Evolutionary conservation across 1,139 yeast species (phyloP).

Genomic region (Petasospora fabianii): DNA sequence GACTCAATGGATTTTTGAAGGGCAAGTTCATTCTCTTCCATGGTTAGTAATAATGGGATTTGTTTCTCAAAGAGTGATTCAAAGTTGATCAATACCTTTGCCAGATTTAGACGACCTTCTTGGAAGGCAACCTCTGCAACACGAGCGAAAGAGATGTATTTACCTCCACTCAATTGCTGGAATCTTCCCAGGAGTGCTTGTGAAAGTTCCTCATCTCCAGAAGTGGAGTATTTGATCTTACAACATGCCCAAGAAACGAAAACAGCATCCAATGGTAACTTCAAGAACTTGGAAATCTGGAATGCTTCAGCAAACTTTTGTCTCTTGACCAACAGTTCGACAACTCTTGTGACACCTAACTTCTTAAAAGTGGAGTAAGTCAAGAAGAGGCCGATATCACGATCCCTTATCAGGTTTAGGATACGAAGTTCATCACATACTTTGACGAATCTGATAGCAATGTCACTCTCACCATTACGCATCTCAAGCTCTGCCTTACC

Average conservation of each 20-base stretch:
- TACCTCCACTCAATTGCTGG: slow-evolving; percentile 28
- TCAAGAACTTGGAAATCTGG: slow-evolving; percentile 52
- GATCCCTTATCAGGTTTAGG: slow-evolving; percentile 61
- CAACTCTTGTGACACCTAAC: slow-evolving; percentile 51
- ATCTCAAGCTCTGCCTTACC: slow-evolving; percentile 55
- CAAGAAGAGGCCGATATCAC: slow-evolving; percentile 64
- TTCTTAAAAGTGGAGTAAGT: slow-evolving; percentile 52
- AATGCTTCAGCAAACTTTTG: slow-evolving; percentile 62
- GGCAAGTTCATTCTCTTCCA: slow-evolving; percentile 74
- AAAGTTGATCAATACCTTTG: slow-evolving; percentile 59
- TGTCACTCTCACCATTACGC: slow-evolving; percentile 5
- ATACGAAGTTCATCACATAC: slow-evolving; percentile 61
- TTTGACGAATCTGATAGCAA: slow-evolving; percentile 44
- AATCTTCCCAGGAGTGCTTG: slow-evolving; percentile 47
- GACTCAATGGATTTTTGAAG: slow-evolving; percentile 64
- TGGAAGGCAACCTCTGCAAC: slow-evolving; percentile 71
- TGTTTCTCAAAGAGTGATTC: slow-evolving; percentile 68
- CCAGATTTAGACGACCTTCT: slow-evolving; percentile 74
- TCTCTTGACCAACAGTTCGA: slow-evolving; percentile 57
- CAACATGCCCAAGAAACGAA: slow-evolving; percentile 81
- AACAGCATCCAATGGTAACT: slow-evolving; percentile 51
- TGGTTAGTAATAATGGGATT: slow-evolving; percentile 59
- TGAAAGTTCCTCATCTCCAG: slow-evolving; percentile 58
- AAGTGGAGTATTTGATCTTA: slow-evolving; percentile 53
- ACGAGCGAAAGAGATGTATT: slow-evolving; percentile 53